Percentiles rank a stretch among this genome's conserved stretches.
These are phyloP conservation scores for Rhizopogon salebrosus DNA, from an alignment of 768 basidiomycete genomes.

Conservation along the genomic window DNA sequence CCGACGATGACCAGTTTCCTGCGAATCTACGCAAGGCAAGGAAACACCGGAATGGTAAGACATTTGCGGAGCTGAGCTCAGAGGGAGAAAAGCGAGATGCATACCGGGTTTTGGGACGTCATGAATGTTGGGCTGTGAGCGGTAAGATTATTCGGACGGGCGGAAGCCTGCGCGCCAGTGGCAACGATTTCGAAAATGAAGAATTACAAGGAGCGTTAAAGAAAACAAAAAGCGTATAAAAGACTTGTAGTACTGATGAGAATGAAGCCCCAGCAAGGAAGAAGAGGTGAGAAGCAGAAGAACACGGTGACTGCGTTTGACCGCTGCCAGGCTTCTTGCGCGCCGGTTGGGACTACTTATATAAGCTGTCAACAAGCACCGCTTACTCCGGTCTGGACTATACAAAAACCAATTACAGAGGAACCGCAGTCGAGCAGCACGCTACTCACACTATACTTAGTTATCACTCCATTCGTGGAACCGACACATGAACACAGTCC, in stretches of 20 bases:
- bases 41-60: constrained; percentile 2
- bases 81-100: constrained; percentile 20
- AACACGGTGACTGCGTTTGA: constrained; percentile 6
- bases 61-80: not conserved
- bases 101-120: constrained; percentile 57
- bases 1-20: constrained; percentile 96
- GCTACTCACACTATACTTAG: not conserved
- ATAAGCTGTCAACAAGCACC: constrained; percentile 2
- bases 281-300: constrained; percentile 7
- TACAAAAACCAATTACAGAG: not conserved
- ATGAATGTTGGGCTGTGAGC: constrained; percentile 17
- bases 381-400: constrained; percentile 1
- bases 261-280: constrained; percentile 4
- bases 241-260: constrained; percentile 4
- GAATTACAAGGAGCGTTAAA: constrained; percentile 5
- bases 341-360: constrained; percentile 3
- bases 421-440: not conserved
- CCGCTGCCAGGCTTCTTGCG: constrained; percentile 3
- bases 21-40: constrained; percentile 56
- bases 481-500: too few species aligned
- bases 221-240: constrained; percentile 6
- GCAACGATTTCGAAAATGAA: not conserved
- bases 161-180: constrained; percentile 5
- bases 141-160: constrained; percentile 10
- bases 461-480: not conserved